These are phyloP conservation scores for Centaurea solstitialis DNA, from an alignment of 129 eudicot species.

Conservation along the genomic window DNA sequence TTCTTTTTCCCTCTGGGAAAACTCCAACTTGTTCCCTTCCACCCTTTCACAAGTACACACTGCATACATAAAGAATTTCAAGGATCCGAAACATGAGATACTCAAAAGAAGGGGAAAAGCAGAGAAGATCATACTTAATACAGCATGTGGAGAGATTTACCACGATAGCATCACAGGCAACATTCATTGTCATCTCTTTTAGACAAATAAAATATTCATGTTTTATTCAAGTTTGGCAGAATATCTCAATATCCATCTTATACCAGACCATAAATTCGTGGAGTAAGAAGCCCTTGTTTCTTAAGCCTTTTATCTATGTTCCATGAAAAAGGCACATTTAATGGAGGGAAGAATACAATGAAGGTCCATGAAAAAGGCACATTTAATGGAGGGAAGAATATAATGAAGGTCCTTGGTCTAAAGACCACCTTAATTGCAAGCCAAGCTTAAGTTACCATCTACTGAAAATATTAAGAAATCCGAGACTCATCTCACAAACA, in stretches of 20 bases:
- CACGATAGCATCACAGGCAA: not conserved
- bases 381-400: not conserved
- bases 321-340: not conserved
- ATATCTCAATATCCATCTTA: not conserved
- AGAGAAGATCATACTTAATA: not conserved
- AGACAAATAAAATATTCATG: not conserved
- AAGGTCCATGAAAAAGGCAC: not conserved
- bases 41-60: constrained; percentile 84
- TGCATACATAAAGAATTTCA: constrained; percentile 13
- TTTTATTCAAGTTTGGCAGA: not conserved
- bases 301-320: not conserved
- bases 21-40: constrained; percentile 93
- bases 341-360: not conserved
- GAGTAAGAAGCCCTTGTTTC: not conserved
- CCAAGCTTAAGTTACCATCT: not conserved
- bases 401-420: not conserved
- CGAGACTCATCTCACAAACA: not conserved
- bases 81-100: not conserved
- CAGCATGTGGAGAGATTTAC: not conserved
- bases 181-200: not conserved
- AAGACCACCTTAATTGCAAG: not conserved
- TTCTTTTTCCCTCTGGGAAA: constrained; percentile 84
- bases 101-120: not conserved
- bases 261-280: not conserved
- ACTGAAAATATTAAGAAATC: not conserved